These are phyloP conservation scores for Calcarisporium arbuscula DNA, from an alignment of 2,329 filamentous ascomycete genomes.

Conservation along the genomic window DNA sequence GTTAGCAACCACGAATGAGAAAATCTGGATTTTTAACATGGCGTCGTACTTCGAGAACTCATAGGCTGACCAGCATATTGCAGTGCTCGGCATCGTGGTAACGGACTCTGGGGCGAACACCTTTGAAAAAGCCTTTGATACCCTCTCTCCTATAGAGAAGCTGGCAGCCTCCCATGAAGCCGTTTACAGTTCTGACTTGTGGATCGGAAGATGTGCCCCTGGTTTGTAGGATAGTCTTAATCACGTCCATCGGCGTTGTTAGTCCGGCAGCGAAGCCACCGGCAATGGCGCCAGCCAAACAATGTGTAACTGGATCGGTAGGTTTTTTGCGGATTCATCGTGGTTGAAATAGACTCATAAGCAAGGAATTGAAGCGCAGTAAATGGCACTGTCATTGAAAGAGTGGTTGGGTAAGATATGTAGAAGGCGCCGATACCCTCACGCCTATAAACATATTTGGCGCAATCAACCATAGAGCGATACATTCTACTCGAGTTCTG, in stretches of 20 bases:
- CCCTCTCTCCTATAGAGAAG: conserved; percentile 83
- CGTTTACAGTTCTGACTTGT: conserved; percentile 79
- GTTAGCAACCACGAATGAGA: neutral
- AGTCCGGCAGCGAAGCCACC: conserved; percentile 90
- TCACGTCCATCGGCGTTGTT: conserved; percentile 94
- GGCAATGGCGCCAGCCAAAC: conserved; percentile 82
- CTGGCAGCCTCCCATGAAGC: conserved; percentile 70
- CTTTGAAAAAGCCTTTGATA: conserved; percentile 83
- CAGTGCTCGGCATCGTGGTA: conserved; percentile 96
- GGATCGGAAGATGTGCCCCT: conserved; percentile 74
- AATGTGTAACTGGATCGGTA: conserved; percentile 96
- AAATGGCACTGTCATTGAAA: conserved; percentile 98
- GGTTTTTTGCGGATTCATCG: conserved; percentile 77
- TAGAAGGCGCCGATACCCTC: conserved; percentile 94
- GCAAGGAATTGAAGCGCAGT: conserved; percentile 95
- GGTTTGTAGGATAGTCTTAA: conserved; percentile 96
- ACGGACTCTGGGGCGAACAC: conserved; percentile 84
- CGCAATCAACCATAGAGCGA: conserved; percentile 80
- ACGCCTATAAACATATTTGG: conserved; percentile 74
- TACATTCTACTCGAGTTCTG: conserved; percentile 86
- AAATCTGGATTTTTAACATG: neutral
- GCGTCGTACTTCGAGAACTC: conserved; percentile 37
- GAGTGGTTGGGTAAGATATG: conserved; percentile 93
- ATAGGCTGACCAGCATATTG: conserved; percentile 93
- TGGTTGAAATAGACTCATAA: conserved; percentile 92